Evolutionary conservation across 2,329 filamentous ascomycete species (phyloP).

Genomic region (Aspergillus chevalieri): DNA sequence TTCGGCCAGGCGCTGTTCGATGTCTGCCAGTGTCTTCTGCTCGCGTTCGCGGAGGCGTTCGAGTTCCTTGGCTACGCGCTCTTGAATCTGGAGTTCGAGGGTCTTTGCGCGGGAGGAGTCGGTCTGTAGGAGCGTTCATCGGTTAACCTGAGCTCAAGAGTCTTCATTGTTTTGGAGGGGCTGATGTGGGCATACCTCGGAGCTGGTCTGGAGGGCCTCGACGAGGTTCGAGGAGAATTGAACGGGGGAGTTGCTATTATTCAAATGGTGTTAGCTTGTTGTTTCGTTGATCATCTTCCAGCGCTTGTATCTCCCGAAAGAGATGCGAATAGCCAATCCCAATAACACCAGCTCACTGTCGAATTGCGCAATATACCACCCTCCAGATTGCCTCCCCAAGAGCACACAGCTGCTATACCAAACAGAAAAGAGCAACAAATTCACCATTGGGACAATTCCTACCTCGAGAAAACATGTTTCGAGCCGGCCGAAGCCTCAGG

Average conservation of each 20-base stretch:
- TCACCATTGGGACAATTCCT: slow-evolving; percentile 3
- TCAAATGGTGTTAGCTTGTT: slow-evolving; percentile 14
- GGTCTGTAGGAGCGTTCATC: slow-evolving; percentile 52
- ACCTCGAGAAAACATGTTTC: slow-evolving; percentile 60
- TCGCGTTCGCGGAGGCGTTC: slow-evolving; percentile 69
- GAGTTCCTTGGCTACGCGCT: slow-evolving; percentile 79
- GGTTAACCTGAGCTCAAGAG: not conserved
- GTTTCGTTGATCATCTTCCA: not conserved
- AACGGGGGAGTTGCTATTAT: slow-evolving; percentile 46
- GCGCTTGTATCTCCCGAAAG: not conserved
- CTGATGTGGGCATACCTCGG: slow-evolving; percentile 59
- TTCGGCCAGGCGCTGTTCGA: slow-evolving; percentile 56
- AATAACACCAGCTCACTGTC: not conserved
- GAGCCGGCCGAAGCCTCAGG: slow-evolving; percentile 44
- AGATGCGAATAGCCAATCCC: not conserved
- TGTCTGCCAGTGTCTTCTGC: slow-evolving; percentile 60
- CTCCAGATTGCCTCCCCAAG: not conserved
- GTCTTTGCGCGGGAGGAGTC: slow-evolving; percentile 78
- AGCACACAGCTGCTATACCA: slow-evolving; percentile 1
- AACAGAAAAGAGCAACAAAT: slow-evolving; percentile 1
- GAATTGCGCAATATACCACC: not conserved
- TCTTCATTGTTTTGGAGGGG: slow-evolving; percentile 1
- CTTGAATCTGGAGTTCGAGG: slow-evolving; percentile 80
- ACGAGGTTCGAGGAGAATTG: slow-evolving; percentile 75
- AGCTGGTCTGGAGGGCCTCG: slow-evolving; percentile 73